A percentile compares a stretch with the other conserved stretches of the same genome.
Conservation (phyloP, 2,329 filamentous ascomycete genomes). For the Paracoccidioides brasiliensis region DNA sequence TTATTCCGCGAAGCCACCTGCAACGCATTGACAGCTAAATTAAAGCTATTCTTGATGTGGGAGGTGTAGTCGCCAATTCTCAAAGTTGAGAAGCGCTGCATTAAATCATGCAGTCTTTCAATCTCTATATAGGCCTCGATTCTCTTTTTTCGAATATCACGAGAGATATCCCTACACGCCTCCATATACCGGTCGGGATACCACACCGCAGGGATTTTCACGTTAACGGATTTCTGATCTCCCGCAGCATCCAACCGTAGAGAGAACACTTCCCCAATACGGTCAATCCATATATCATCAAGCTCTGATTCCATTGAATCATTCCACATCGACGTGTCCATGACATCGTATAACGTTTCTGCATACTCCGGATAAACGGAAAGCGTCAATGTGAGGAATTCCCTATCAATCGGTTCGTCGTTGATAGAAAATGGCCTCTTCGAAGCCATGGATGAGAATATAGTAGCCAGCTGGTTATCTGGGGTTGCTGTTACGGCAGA, state of each 20-base stretch:
- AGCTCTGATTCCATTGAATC: constrained; percentile 27
- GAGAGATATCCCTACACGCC: constrained; percentile 35
- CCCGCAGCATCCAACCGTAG: constrained; percentile 28
- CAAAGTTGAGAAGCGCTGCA: constrained; percentile 19
- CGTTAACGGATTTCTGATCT: constrained; percentile 24
- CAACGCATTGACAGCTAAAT: constrained; percentile 24
- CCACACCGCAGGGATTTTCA: constrained; percentile 42
- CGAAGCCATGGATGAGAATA: constrained; percentile 36
- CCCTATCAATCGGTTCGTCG: constrained; percentile 19
- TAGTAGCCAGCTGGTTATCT: constrained; percentile 29
- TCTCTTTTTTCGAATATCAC: constrained; percentile 32
- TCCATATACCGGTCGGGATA: constrained; percentile 49
- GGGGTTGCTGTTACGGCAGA: constrained; percentile 32
- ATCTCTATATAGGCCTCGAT: constrained; percentile 24
- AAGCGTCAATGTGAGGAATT: constrained; percentile 29
- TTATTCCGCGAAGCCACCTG: constrained; percentile 16
- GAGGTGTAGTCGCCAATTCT: constrained; percentile 13
- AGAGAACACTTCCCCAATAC: constrained; percentile 43
- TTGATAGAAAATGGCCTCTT: constrained; percentile 22
- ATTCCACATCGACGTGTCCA: constrained; percentile 40
- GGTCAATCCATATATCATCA: constrained; percentile 36
- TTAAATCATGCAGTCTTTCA: constrained; percentile 19
- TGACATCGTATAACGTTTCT: constrained; percentile 40
- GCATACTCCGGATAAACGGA: constrained; percentile 24
- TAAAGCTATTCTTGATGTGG: constrained; percentile 21